Evolutionary conservation across 345 rosid species (phyloP).

Genomic region (Eucalyptus grandis): DNA sequence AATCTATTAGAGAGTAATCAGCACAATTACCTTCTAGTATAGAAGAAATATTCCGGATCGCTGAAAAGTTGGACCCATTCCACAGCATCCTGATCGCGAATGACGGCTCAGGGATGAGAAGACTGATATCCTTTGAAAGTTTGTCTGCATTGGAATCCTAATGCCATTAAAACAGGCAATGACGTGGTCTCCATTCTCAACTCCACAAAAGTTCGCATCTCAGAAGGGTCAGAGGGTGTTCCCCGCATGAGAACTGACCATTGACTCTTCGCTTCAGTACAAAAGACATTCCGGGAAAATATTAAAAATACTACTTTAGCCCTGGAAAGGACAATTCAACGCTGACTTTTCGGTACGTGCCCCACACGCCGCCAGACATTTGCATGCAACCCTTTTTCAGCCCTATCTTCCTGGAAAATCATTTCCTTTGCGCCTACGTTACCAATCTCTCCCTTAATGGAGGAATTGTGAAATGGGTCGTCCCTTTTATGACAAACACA

Average conservation of each 20-base stretch:
- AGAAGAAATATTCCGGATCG: not conserved
- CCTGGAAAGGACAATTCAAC: not conserved
- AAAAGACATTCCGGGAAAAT: fast-evolving
- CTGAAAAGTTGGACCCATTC: not conserved
- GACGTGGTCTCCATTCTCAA: not conserved
- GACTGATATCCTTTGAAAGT: not conserved
- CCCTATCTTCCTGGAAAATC: not conserved
- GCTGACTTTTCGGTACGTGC: not conserved
- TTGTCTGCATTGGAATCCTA: not conserved
- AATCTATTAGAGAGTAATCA: fast-evolving
- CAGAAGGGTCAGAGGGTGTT: fast-evolving
- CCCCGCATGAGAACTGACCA: not conserved
- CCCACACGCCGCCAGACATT: not conserved
- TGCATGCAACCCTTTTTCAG: fast-evolving
- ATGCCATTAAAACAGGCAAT: not conserved
- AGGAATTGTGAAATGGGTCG: not conserved
- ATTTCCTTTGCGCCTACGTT: fast-evolving
- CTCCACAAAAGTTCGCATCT: fast-evolving
- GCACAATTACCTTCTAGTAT: fast-evolving
- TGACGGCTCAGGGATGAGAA: not conserved
- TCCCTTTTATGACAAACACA: not conserved
- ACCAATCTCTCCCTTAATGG: fast-evolving
- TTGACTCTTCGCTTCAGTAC: not conserved
- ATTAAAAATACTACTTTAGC: not conserved
- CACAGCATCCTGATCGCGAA: not conserved